These are phyloP conservation scores for Leccinum colubrinum DNA, from an alignment of 1,284 basidiomycete genomes.

Conservation along the genomic window DNA sequence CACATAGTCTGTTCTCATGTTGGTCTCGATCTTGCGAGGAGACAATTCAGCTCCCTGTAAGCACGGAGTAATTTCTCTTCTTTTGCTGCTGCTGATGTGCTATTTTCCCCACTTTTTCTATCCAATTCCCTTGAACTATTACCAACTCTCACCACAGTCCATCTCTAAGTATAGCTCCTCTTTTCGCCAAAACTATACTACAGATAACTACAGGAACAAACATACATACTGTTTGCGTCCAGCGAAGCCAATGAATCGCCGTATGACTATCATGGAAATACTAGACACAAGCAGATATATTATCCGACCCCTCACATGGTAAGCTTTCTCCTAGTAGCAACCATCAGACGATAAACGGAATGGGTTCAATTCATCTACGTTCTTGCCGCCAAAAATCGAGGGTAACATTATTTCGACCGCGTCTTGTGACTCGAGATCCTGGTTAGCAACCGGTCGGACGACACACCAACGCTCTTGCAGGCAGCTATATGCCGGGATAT, in stretches of 20 bases:
- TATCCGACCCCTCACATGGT: neutral
- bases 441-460: neutral
- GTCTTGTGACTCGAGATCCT: neutral
- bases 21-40: neutral
- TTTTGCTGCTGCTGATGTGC: neutral
- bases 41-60: neutral
- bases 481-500: neutral
- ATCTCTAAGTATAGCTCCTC: neutral
- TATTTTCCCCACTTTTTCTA: neutral
- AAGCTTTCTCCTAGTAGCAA: neutral
- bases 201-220: neutral
- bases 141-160: neutral
- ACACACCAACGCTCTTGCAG: neutral
- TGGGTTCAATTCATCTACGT: neutral
- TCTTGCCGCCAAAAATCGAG: neutral
- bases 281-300: neutral
- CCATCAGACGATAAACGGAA: neutral
- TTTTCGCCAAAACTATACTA: neutral
- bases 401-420: neutral
- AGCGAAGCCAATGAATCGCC: neutral
- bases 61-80: neutral
- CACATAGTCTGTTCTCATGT: neutral
- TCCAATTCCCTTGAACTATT: neutral
- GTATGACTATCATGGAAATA: neutral
- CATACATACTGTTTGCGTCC: neutral